Base-by-base conservation (phyloP, 306 rosid genomes). In the Rosa rugosa region DNA sequence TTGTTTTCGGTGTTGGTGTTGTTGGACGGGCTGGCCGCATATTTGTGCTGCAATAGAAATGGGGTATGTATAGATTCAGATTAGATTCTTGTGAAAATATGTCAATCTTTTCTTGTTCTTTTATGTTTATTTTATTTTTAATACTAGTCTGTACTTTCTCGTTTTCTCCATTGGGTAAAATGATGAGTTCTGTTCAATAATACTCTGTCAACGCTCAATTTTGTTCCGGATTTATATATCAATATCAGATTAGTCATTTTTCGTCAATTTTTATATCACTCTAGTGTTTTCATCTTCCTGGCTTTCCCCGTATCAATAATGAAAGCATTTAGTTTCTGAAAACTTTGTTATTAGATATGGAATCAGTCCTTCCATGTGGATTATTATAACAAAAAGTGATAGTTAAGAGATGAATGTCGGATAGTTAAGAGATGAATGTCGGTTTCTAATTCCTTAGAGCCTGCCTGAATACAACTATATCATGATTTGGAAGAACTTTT, bases 51-150 rank as follows among this genome's bases (percentile, higher is more conserved):
- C 27, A 3, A 50, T 79, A 44, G 5, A 70, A 59, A 36, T 56
- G 71, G 22, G 65, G 16, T 45, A 31, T 23, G 18, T 74, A 45
- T 71, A 54, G 78, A 51, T 44, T 47, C 68, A 57, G 69, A 31
- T 84, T 65, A 73, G 66, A 71, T 75, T 80, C 81, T 8, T 71
- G 82, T 77, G 68, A 69, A 80, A 84, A 77, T 44, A 44, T 67
- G 57, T 66, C 67, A 16, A 78, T 45, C 50, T 10, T 64, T 62
- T 38, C 13, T 20, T 36, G 25, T 63, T 56, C 67, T 2, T 16
- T 49, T 1, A 8, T 36, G 3, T 1, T 78, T 50, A 20, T 13
- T 66, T 20, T 45, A 13, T 57, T 22, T 25, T 11, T 23, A 60
- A 25, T 11, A 25, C 11, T 27, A 31, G 59, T 31, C 20, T 75